These are phyloP conservation scores for Lentinus brumalis DNA, from an alignment of 768 basidiomycete genomes.

Conservation along the genomic window DNA sequence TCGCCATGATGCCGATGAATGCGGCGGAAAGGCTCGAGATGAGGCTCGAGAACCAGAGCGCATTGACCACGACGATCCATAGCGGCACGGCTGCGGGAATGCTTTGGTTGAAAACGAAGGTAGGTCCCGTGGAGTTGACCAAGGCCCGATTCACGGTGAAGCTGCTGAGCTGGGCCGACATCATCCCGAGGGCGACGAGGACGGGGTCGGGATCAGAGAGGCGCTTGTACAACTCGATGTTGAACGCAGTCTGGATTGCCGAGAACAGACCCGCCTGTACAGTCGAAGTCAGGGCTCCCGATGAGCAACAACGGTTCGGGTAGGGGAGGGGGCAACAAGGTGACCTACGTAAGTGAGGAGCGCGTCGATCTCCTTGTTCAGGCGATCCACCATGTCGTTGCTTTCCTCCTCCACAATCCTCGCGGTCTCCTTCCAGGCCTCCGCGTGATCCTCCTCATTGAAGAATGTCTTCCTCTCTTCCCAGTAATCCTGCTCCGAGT, in stretches of 20 bases:
- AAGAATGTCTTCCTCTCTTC: too few relatives aligned
- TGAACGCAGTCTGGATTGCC: conserved; percentile 5
- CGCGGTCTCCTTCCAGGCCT: neutral
- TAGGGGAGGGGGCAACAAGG: neutral
- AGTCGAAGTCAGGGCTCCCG: too few relatives aligned
- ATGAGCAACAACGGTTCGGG: too few relatives aligned
- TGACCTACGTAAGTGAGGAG: neutral
- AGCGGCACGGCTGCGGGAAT: neutral
- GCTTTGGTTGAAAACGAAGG: neutral
- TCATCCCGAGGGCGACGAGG: neutral
- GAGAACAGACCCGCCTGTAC: neutral
- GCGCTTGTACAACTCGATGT: conserved; percentile 3
- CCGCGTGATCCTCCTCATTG: neutral
- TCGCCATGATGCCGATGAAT: conserved; percentile 12
- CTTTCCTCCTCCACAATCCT: neutral
- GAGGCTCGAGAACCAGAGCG: conserved; percentile 18
- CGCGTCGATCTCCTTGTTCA: neutral
- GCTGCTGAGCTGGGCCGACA: conserved; percentile 6
- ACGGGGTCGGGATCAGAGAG: neutral
- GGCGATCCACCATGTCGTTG: neutral
- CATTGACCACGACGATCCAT: conserved; percentile 8
- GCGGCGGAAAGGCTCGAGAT: conserved; percentile 15
- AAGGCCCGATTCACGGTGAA: neutral
- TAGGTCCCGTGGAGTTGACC: neutral
- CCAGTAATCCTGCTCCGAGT: too few relatives aligned